These are phyloP conservation scores for Penicillium verrucosum DNA, from an alignment of 2,329 filamentous ascomycete species.

Conservation along the genomic window DNA sequence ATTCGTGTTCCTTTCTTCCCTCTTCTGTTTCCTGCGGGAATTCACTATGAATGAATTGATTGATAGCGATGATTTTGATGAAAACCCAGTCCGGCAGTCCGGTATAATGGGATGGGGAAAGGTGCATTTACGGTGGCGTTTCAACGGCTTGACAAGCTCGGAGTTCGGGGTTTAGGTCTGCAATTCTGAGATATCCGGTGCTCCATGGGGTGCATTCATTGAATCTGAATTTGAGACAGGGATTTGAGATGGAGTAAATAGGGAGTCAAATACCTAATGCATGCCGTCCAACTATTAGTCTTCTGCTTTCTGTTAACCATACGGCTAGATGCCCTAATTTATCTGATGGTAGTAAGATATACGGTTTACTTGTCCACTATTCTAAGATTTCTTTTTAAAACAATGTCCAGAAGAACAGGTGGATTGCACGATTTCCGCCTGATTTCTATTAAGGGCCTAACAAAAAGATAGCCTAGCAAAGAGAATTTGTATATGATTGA, in stretches of 20 bases:
- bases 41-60: conserved; percentile 6
- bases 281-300: neutral
- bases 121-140: conserved; percentile 6
- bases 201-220: neutral
- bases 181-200: conserved; percentile 15
- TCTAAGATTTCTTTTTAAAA: too few species aligned
- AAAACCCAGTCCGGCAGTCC: neutral
- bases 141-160: conserved; percentile 19
- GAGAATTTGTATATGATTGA: too few species aligned
- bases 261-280: neutral
- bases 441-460: too few species aligned
- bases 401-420: too few species aligned
- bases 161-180: conserved; percentile 11
- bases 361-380: too few species aligned
- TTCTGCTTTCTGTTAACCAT: neutral
- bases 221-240: neutral
- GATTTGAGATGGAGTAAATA: neutral
- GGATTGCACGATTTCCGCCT: too few species aligned
- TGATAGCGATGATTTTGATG: conserved; percentile 15
- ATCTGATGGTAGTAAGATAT: too few species aligned
- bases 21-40: neutral
- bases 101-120: neutral
- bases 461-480: too few species aligned
- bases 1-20: neutral
- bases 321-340: neutral